Evolutionary conservation across 805 yeast species (phyloP).

Genomic region (Pichia cephalocereana): DNA sequence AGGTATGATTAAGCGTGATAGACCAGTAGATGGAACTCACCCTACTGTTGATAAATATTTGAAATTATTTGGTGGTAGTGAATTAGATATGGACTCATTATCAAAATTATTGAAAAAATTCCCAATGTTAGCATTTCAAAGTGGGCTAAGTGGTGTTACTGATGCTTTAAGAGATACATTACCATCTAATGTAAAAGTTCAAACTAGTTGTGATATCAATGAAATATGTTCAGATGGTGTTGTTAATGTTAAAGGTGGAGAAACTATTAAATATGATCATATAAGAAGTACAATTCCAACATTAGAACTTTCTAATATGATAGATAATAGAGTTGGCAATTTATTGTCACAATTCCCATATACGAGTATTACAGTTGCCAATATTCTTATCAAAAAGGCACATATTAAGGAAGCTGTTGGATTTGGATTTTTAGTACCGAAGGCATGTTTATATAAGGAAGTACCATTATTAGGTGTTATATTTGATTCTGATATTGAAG

Average conservation of each 20-base stretch:
- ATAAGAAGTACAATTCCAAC: constrained; percentile 48
- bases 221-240: constrained; percentile 7
- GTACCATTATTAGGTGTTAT: constrained; percentile 74
- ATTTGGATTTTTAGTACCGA: constrained; percentile 85
- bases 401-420: constrained; percentile 42
- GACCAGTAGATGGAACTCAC: constrained; percentile 15
- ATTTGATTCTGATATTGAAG: constrained; percentile 80
- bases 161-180: constrained; percentile 32
- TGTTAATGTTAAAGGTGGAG: constrained; percentile 10
- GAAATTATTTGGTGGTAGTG: constrained; percentile 3
- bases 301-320: neutral
- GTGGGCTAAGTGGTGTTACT: constrained; percentile 51
- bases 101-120: constrained; percentile 34
- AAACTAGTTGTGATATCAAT: constrained; percentile 22
- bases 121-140: constrained; percentile 52
- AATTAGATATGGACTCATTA: constrained; percentile 30
- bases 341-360: constrained; percentile 24
- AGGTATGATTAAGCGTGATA: constrained; percentile 21
- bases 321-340: neutral
- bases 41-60: constrained; percentile 5
- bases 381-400: constrained; percentile 46
- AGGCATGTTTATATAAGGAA: constrained; percentile 25
- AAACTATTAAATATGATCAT: constrained; percentile 34
- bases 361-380: constrained; percentile 52
- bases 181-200: constrained; percentile 33